Percentiles rank a stretch among this genome's conserved stretches.
Evolutionary conservation across 208 protist genomes (phyloP).

Genomic region (Eutreptiella sp.): DNA sequence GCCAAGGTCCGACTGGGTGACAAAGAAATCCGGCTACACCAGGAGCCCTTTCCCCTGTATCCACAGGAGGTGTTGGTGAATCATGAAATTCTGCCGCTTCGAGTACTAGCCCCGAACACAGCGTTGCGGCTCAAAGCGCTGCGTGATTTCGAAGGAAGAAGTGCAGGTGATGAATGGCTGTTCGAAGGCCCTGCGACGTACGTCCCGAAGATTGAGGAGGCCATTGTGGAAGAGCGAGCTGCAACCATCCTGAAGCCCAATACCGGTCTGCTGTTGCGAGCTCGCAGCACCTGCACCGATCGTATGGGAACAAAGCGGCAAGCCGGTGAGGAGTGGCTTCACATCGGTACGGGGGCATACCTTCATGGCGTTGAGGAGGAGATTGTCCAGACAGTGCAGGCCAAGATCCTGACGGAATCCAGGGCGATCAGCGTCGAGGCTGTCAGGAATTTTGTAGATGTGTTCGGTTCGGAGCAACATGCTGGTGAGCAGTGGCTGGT

Average conservation of each 20-base stretch:
- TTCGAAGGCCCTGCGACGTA: slow-evolving; percentile 51
- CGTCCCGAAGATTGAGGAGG: slow-evolving; percentile 37
- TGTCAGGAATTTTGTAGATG: slow-evolving; percentile 57
- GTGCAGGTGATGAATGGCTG: slow-evolving; percentile 56
- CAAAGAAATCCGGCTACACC: slow-evolving; percentile 61
- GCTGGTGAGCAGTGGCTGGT: slow-evolving; percentile 71
- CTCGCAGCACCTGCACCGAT: slow-evolving; percentile 38
- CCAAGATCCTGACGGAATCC: slow-evolving; percentile 51
- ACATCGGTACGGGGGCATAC: slow-evolving; percentile 39
- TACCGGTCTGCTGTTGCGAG: slow-evolving; percentile 44
- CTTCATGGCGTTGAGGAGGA: slow-evolving; percentile 56
- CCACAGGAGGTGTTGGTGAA: slow-evolving; percentile 60
- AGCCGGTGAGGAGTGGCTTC: slow-evolving; percentile 45
- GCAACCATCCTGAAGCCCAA: slow-evolving; percentile 44
- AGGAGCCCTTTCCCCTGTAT: slow-evolving; percentile 78
- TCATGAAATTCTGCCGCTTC: slow-evolving; percentile 38
- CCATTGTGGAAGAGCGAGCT: slow-evolving; percentile 36
- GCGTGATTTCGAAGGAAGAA: slow-evolving; percentile 34
- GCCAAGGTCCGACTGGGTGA: slow-evolving; percentile 50
- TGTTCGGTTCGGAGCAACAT: slow-evolving; percentile 23
- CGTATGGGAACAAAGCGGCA: slow-evolving; percentile 27
- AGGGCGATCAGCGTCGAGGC: slow-evolving; percentile 70
- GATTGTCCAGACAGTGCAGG: slow-evolving; percentile 50
- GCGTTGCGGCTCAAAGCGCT: slow-evolving; percentile 41
- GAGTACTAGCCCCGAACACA: slow-evolving; percentile 52